Evolutionary conservation across 2,329 filamentous ascomycete species (phyloP).

Genomic region (Neophaeococcomyces aloes): DNA sequence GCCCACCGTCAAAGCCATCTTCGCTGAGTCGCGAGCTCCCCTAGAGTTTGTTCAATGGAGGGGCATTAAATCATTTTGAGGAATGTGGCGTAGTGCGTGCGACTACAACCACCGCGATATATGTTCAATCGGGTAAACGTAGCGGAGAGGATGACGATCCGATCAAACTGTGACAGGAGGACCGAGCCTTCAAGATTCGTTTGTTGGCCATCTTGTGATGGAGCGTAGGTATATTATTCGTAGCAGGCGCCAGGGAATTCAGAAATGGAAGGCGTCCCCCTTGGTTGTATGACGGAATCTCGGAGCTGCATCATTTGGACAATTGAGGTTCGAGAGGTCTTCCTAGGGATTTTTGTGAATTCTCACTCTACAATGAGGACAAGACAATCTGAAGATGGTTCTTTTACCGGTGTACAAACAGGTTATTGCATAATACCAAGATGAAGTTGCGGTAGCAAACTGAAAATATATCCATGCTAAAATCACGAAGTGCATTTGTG

Average conservation of each 20-base stretch:
- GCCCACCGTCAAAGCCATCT: conserved; percentile 6
- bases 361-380: too few relatives aligned
- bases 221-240: background rate
- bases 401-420: too few relatives aligned
- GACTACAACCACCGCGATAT: background rate
- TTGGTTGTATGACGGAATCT: background rate
- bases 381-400: too few relatives aligned
- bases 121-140: too few relatives aligned
- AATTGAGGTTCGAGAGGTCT: background rate
- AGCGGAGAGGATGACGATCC: background rate
- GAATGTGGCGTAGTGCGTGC: background rate
- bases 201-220: conserved; percentile 1
- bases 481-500: too few relatives aligned
- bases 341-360: too few relatives aligned
- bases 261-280: conserved; percentile 1
- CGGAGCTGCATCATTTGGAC: background rate
- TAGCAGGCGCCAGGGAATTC: conserved; percentile 8
- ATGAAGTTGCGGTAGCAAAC: too few relatives aligned
- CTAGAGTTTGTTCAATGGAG: background rate
- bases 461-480: too few relatives aligned
- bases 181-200: background rate
- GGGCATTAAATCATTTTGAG: conserved; percentile 1
- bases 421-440: too few relatives aligned
- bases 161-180: background rate
- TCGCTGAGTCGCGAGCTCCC: background rate